Evolutionary conservation across 306 rosid species (phyloP), one percentile per base, ranked within the genome.

Genomic region (Prunus fruticosa): DNA sequence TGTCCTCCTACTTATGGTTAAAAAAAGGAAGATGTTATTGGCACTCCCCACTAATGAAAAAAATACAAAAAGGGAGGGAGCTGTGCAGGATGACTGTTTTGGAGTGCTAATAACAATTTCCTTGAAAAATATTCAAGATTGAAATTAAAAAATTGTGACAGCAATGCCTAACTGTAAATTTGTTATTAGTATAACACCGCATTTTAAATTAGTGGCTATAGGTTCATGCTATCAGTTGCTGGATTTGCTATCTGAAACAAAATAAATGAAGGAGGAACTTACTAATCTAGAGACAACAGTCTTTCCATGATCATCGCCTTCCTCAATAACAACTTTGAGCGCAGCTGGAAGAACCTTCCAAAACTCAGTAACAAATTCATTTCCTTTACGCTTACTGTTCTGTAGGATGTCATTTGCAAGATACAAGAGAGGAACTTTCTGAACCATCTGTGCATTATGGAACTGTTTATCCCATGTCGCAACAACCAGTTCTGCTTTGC

Each of bases 321-420:
- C 82, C 30, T 81, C 87, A 67, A 77, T 66, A 74, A 89, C 89
- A 79, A 79, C 87, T 78, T 90, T 92, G 73, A 95, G 88, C 8
- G 97, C 97, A 11, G 72, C 50, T 5, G 99, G 97, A 78, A 95
- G 96, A 86, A 92, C 88, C 81, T 88, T 89, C 99, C 93, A 95
- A 87, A 92, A 95, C 81, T 89, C 99, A 0, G 90, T 65, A 71
- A 95, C 96, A 83, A 95, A 95, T 69, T 95, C 99, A 79, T 95
- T 92, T 84, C 99, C 99, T 71, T 95, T 95, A 22, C 92, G 89
- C 84, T 82, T 95, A 81, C 97, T 92, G 80, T 95, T 95, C 86
- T 95, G 99, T 70, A 95, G 74, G 83, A 95, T 92, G 87, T 95
- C 99, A 84, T 95, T 95, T 9, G 99, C 97, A 71, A 95, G 97